phyloP scores from a whole-genome alignment of 805 yeast species.

The Barnettozyma pratensis region DNA sequence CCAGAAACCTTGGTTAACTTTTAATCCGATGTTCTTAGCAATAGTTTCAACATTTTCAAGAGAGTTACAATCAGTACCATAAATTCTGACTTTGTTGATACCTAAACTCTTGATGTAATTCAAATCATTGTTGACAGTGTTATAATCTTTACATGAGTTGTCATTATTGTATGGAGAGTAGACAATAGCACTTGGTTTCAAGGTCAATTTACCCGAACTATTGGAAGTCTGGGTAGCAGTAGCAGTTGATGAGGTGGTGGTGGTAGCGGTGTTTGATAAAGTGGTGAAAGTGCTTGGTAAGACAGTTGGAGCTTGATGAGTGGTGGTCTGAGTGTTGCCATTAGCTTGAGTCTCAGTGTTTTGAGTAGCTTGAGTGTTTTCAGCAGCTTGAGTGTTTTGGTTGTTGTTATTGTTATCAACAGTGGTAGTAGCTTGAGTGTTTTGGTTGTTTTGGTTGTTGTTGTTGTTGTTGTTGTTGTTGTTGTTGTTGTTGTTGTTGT shows the following conservation, averaged over 20 bases:
- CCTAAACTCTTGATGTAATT: constrained; percentile 46
- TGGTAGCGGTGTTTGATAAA: constrained; percentile 25
- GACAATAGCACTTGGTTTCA: constrained; percentile 55
- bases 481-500: constrained; percentile 7
- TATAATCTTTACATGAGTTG: constrained; percentile 59
- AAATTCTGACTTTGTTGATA: constrained; percentile 63
- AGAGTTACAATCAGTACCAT: constrained; percentile 83
- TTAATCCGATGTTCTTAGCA: constrained; percentile 54
- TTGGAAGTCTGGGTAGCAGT: constrained; percentile 24
- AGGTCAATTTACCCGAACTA: constrained; percentile 12
- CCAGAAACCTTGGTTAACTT: constrained; percentile 87
- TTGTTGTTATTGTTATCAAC: constrained; percentile 1
- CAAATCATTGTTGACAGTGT: constrained; percentile 55
- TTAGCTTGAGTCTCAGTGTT: constrained; percentile 13
- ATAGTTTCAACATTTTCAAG: constrained; percentile 60
- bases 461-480: neutral
- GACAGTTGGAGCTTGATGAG: constrained; percentile 31
- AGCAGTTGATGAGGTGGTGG: constrained; percentile 16
- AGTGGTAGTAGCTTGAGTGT: constrained; percentile 11
- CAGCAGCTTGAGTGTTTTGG: constrained; percentile 7
- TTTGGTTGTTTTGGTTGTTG: constrained; percentile 7
- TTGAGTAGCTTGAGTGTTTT: neutral
- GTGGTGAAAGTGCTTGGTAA: constrained; percentile 27
- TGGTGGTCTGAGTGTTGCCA: constrained; percentile 19
- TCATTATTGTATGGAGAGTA: constrained; percentile 76